These are phyloP conservation scores for Cystofilobasidium capitatum DNA, from an alignment of 768 basidiomycete species.

Conservation along the genomic window DNA sequence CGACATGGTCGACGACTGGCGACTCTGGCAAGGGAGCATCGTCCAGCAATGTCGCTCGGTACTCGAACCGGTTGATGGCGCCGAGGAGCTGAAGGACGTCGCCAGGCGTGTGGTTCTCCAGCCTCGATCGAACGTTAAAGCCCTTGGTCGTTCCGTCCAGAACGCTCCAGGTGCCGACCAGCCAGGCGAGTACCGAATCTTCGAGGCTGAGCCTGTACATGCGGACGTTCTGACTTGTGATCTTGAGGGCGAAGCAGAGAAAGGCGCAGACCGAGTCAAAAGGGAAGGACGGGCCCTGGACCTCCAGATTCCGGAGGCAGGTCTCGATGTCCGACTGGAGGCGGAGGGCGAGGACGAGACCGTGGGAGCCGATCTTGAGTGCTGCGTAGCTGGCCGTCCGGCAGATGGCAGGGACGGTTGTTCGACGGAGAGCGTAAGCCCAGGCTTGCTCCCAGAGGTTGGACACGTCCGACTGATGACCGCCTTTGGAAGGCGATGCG, in stretches of 20 bases:
- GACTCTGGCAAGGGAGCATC: conserved; percentile 57
- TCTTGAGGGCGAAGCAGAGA: conserved; percentile 55
- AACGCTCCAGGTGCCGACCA: conserved; percentile 60
- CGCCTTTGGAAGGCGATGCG: background rate
- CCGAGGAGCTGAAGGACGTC: conserved; percentile 60
- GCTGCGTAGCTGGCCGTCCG: conserved; percentile 71
- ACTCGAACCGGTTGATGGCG: conserved; percentile 52
- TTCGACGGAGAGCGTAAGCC: conserved; percentile 68
- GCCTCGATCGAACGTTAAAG: conserved; percentile 40
- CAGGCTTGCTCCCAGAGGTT: conserved; percentile 63
- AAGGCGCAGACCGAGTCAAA: conserved; percentile 85
- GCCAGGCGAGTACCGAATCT: conserved; percentile 74
- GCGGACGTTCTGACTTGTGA: conserved; percentile 70
- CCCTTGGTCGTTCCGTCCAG: conserved; percentile 43
- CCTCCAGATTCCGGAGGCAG: conserved; percentile 68
- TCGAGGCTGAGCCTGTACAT: conserved; percentile 77
- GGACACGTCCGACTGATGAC: background rate
- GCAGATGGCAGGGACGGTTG: conserved; percentile 57
- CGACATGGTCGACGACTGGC: conserved; percentile 51
- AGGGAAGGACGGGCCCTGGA: conserved; percentile 80
- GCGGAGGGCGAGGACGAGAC: background rate
- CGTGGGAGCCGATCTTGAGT: conserved; percentile 46
- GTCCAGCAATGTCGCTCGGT: conserved; percentile 42
- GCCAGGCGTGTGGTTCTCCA: conserved; percentile 48
- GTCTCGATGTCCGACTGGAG: conserved; percentile 65